These are phyloP conservation scores for Fusarium ambrosium DNA, from an alignment of 2,329 filamentous ascomycete genomes.

Conservation along the genomic window DNA sequence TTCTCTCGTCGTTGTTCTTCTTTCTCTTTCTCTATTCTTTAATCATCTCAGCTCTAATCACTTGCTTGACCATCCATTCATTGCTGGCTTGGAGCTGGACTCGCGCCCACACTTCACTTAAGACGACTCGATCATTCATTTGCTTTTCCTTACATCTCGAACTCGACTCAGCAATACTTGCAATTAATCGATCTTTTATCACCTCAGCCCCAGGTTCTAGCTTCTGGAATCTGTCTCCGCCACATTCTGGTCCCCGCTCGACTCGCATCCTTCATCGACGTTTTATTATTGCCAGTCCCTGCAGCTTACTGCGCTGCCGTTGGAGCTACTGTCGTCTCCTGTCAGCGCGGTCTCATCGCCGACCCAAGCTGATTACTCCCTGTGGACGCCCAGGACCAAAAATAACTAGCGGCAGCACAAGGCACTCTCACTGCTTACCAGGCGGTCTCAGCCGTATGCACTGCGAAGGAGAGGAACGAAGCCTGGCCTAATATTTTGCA, in stretches of 20 bases:
- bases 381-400: constrained; percentile 34
- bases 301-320: constrained; percentile 7
- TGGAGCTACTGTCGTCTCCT: constrained; percentile 17
- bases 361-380: constrained; percentile 15
- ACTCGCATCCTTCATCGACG: background rate
- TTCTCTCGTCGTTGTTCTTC: constrained; percentile 17
- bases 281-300: constrained; percentile 3
- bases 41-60: constrained; percentile 2
- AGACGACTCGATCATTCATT: constrained; percentile 23
- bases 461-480: background rate
- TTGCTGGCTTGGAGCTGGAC: constrained; percentile 41
- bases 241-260: constrained; percentile 18
- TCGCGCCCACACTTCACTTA: constrained; percentile 17
- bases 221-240: constrained; percentile 24
- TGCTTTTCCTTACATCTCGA: background rate
- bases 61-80: constrained; percentile 18
- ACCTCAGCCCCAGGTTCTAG: constrained; percentile 19
- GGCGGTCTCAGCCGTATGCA: constrained; percentile 7
- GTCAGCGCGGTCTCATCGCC: constrained; percentile 38
- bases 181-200: constrained; percentile 8
- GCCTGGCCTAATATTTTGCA: background rate
- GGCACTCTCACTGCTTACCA: constrained; percentile 21
- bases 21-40: constrained; percentile 8
- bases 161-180: constrained; percentile 4
- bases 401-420: constrained; percentile 42